Percentiles rank a stretch among this genome's conserved stretches.
Evolutionary conservation across 108 stramenopile species (phyloP).

Genomic region (Nitzschia putrida): DNA sequence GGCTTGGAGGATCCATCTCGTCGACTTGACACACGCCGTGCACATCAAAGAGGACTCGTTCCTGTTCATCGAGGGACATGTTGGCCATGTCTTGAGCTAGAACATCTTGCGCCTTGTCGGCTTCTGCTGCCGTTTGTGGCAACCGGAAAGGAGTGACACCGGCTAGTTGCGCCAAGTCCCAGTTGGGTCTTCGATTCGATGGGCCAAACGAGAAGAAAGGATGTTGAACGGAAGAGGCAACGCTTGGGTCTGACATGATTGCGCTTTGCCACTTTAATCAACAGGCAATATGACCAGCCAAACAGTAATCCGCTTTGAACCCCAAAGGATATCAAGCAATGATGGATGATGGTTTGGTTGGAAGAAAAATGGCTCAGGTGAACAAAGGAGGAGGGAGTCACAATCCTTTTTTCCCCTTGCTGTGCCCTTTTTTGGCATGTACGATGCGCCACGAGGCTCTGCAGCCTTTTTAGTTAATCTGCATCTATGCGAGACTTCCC

Average conservation of each 20-base stretch:
- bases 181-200: neutral
- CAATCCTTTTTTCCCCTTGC: neutral
- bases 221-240: neutral
- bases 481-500: too few relatives aligned
- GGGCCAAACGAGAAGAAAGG: neutral
- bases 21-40: conserved; percentile 2
- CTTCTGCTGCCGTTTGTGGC: conserved; percentile 2
- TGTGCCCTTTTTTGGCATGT: too few relatives aligned
- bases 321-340: too few relatives aligned
- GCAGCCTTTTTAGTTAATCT: too few relatives aligned
- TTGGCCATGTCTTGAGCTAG: conserved; percentile 17
- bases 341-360: neutral
- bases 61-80: conserved; percentile 13
- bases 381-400: too few relatives aligned
- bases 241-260: neutral
- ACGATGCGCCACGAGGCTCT: too few relatives aligned
- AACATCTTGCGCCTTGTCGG: neutral
- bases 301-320: too few relatives aligned
- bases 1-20: neutral
- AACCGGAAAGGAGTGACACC: neutral
- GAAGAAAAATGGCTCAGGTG: neutral
- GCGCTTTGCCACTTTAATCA: neutral
- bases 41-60: conserved; percentile 4
- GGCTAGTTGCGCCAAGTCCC: conserved; percentile 5
- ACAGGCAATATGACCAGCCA: neutral